Base-by-base conservation (phyloP, 2,329 filamentous ascomycete species). In the Claviceps maximensis region DNA sequence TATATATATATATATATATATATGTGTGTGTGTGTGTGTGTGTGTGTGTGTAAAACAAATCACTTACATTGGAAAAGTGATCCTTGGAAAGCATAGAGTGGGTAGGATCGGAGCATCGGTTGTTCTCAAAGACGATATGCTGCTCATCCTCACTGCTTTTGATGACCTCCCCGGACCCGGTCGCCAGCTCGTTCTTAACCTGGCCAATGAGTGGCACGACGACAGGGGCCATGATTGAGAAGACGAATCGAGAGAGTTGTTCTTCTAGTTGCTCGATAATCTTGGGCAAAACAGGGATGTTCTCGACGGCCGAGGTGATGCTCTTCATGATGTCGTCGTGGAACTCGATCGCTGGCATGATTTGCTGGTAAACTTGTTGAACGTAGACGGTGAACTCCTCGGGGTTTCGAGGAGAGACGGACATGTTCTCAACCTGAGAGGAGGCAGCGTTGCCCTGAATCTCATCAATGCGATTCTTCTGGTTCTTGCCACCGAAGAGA, bases 81-180 rank as follows among this genome's bases (percentile, higher is more conserved):
- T 96, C 90, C 72, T 96, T 96, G 55, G 89, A 89, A 51, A 96
- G 74, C 90, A 95, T 95, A 21, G 88, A 94, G 72, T 96, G 90
- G 1, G 90, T 96, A 0, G 90, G 91, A 63, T 96, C 85, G 21
- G 81, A 82, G 57, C 74, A 86, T 50, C 78, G 57, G 63, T 94
- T 84, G 58, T 96, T 83, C 46, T 86, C 71, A 69, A 95, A 96
- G 49, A 96, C 89, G 59, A 94, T 78, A 62, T 86, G 82, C 71
- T 95, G 89, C 72, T 95, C 85, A 51, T 84, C 80, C 66, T 84
- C 78, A 66, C 87, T 91, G 72, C 84, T 89, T 61, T 87, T 76
- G 58, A 96, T 95, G 62, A 96, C 86, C 67, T 95, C 87, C 2
- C 81, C 83, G 2, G 89, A 93, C 33, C 90, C 90, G 3, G 86